These are phyloP conservation scores for Hirsutella rhossiliensis DNA, from an alignment of 2,329 filamentous ascomycete genomes.

Conservation along the genomic window DNA sequence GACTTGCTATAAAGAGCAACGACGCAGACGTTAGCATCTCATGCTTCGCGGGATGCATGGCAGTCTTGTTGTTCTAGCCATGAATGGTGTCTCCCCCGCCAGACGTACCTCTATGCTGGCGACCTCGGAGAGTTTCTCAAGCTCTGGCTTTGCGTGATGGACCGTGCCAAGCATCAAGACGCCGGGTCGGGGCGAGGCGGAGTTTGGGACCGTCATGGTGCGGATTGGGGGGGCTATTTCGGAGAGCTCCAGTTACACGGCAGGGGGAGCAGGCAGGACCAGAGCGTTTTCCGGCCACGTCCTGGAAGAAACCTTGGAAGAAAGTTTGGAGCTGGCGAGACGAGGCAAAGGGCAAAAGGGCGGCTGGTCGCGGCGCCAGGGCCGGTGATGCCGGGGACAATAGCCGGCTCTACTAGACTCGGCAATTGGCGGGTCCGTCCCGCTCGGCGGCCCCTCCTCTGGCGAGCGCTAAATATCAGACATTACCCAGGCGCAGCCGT, in stretches of 20 bases:
- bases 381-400: too few relatives aligned
- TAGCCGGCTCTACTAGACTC: too few relatives aligned
- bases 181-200: conserved; percentile 1
- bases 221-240: neutral
- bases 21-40: too few relatives aligned
- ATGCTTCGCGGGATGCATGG: too few relatives aligned
- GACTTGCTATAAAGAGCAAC: conserved; percentile 4
- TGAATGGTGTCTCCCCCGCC: neutral
- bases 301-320: too few relatives aligned
- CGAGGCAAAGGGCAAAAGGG: too few relatives aligned
- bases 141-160: conserved; percentile 7
- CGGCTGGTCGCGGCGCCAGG: too few relatives aligned
- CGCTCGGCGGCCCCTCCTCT: neutral
- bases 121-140: conserved; percentile 7
- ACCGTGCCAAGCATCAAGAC: conserved; percentile 9
- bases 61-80: neutral
- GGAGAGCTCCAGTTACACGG: neutral
- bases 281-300: too few relatives aligned
- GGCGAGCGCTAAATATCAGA: neutral
- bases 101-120: conserved; percentile 6
- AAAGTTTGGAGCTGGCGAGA: too few relatives aligned
- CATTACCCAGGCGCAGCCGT: neutral
- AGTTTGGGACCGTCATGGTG: neutral
- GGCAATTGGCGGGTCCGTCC: neutral
- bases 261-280: neutral